phyloP scores from a whole-genome alignment of 2,329 filamentous ascomycete genomes.

The Diaporthe humulicola region DNA sequence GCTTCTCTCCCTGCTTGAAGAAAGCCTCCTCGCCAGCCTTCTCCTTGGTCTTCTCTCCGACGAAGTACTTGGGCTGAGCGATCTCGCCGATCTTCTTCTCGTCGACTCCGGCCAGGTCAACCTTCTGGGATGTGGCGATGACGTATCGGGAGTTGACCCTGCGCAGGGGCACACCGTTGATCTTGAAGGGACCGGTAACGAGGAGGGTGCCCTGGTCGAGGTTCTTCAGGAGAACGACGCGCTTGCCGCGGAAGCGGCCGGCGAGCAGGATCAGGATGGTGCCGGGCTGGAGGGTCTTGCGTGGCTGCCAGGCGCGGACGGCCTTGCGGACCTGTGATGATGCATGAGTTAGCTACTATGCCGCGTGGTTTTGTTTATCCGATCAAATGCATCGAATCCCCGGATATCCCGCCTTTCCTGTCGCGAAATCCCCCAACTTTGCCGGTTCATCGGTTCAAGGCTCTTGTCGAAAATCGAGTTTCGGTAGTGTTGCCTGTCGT shows the following conservation, averaged over 20 bases:
- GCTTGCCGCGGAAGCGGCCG: slow-evolving; percentile 99
- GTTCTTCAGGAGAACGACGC: slow-evolving; percentile 97
- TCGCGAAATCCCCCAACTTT: neutral
- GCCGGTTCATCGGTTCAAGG: neutral
- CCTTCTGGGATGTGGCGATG: slow-evolving; percentile 88
- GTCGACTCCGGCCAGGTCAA: slow-evolving; percentile 89
- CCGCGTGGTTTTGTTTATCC: slow-evolving; percentile 3
- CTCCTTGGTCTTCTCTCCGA: slow-evolving; percentile 93
- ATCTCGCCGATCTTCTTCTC: slow-evolving; percentile 88
- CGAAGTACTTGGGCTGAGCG: slow-evolving; percentile 90
- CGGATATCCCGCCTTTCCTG: slow-evolving; percentile 2
- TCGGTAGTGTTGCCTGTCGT: neutral
- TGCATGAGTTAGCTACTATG: slow-evolving; percentile 47
- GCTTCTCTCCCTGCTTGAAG: slow-evolving; percentile 99
- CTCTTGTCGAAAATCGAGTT: neutral
- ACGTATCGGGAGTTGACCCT: slow-evolving; percentile 94
- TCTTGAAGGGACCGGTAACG: slow-evolving; percentile 99
- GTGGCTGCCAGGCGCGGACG: slow-evolving; percentile 87
- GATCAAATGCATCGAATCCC: neutral
- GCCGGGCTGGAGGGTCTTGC: slow-evolving; percentile 91
- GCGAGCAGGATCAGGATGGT: slow-evolving; percentile 99
- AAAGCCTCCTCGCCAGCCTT: slow-evolving; percentile 98
- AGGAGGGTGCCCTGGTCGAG: slow-evolving; percentile 98
- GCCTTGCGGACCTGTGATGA: slow-evolving; percentile 88
- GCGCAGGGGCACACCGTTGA: slow-evolving; percentile 98